A percentile compares a stretch with the other conserved stretches of the same genome.
phyloP scores from a whole-genome alignment of 2,329 filamentous ascomycete species.

The Venturia effusa region DNA sequence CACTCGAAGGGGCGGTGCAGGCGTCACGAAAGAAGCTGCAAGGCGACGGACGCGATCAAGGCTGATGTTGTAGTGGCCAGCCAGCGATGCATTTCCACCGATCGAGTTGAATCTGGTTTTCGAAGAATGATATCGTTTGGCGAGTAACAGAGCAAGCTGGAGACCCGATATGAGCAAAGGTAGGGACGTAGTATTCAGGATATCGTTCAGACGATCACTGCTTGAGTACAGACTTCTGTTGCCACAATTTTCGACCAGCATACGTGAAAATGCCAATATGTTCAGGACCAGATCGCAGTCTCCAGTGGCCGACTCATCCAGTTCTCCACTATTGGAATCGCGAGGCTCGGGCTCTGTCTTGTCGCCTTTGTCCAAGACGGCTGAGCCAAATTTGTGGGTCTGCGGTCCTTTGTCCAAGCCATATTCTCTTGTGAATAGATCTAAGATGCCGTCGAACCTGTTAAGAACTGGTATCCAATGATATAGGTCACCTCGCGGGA shows the following conservation, averaged over 20 bases:
- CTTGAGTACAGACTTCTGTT: constrained; percentile 95
- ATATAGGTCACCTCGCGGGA: constrained; percentile 89
- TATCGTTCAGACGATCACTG: constrained; percentile 76
- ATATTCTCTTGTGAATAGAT: constrained; percentile 72
- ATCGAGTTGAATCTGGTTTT: constrained; percentile 61
- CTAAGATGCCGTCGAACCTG: constrained; percentile 81
- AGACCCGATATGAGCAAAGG: constrained; percentile 68
- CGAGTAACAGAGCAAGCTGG: constrained; percentile 72
- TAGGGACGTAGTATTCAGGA: constrained; percentile 79
- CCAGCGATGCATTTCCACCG: constrained; percentile 49
- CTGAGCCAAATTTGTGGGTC: constrained; percentile 58
- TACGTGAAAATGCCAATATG: constrained; percentile 73
- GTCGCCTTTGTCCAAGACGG: constrained; percentile 51
- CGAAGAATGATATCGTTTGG: constrained; percentile 84
- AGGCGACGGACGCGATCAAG: constrained; percentile 75
- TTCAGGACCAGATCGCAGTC: constrained; percentile 80
- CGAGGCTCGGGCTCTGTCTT: constrained; percentile 20
- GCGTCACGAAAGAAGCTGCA: constrained; percentile 70
- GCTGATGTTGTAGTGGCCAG: constrained; percentile 72
- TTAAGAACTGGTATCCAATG: constrained; percentile 96
- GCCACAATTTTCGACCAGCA: constrained; percentile 87
- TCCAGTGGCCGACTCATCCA: constrained; percentile 48
- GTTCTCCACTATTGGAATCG: constrained; percentile 28
- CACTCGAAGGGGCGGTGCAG: constrained; percentile 41
- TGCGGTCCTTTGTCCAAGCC: constrained; percentile 72